Conservation (phyloP, 2,329 filamentous ascomycete genomes). For the Alternaria dauci region DNA sequence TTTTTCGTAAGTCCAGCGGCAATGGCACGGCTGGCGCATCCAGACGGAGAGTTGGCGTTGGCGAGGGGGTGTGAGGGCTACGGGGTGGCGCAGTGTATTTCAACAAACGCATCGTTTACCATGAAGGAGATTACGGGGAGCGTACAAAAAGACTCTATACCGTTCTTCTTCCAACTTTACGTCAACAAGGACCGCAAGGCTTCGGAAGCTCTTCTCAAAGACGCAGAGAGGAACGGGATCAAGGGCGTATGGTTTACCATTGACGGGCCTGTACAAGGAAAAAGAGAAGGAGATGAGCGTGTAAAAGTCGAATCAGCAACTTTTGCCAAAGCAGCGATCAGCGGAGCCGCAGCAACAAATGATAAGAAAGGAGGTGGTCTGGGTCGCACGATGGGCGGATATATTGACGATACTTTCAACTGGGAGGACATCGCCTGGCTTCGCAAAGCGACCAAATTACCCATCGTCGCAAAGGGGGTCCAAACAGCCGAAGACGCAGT, state of each 20-base stretch:
- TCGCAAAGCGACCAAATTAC: conserved; percentile 39
- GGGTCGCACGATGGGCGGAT: conserved; percentile 65
- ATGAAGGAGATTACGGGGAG: conserved; percentile 31
- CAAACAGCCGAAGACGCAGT: not conserved
- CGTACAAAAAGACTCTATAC: conserved; percentile 4
- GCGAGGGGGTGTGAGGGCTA: conserved; percentile 34
- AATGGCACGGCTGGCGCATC: conserved; percentile 38
- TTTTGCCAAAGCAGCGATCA: conserved; percentile 52
- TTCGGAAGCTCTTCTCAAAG: conserved; percentile 26
- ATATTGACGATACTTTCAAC: conserved; percentile 49
- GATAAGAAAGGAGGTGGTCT: conserved; percentile 65
- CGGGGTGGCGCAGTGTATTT: conserved; percentile 40
- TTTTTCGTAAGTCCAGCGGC: conserved; percentile 46
- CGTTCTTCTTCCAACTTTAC: conserved; percentile 42
- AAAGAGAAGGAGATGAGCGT: conserved; percentile 37
- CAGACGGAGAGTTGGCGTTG: conserved; percentile 42
- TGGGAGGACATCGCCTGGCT: conserved; percentile 53
- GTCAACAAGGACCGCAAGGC: conserved; percentile 30
- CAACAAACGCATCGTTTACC: conserved; percentile 31
- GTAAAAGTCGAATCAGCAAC: conserved; percentile 39
- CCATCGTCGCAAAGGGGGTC: conserved; percentile 32
- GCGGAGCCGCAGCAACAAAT: conserved; percentile 58
- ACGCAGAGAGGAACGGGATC: conserved; percentile 22
- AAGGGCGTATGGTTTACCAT: conserved; percentile 35
- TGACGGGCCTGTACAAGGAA: conserved; percentile 36